A percentile compares a stretch with the other conserved stretches of the same genome.
phyloP scores from a whole-genome alignment of 2,329 filamentous ascomycete species.

The Thielaviopsis euricoi region DNA sequence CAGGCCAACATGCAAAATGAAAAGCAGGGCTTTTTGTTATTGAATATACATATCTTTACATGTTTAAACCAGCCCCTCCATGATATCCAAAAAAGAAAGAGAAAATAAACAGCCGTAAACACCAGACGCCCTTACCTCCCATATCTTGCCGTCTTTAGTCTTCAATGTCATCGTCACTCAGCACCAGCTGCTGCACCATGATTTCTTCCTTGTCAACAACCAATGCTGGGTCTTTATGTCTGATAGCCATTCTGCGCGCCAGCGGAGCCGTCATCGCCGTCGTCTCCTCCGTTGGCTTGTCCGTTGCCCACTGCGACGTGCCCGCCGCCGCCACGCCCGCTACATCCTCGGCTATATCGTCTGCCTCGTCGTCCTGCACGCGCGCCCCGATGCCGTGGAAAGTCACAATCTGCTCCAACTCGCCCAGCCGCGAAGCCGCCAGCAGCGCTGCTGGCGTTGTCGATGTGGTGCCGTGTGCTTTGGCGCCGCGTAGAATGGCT shows the following conservation, averaged over 20 bases:
- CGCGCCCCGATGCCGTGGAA: constrained; percentile 41
- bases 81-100: neutral
- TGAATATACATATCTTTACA: too few relatives aligned
- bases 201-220: constrained; percentile 23
- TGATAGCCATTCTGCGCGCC: constrained; percentile 28
- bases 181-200: constrained; percentile 47
- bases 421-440: constrained; percentile 24
- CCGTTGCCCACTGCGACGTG: constrained; percentile 37
- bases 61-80: too few relatives aligned
- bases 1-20: too few relatives aligned
- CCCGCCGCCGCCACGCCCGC: constrained; percentile 11
- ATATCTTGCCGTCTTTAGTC: constrained; percentile 25
- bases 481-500: constrained; percentile 37
- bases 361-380: constrained; percentile 25
- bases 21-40: too few relatives aligned
- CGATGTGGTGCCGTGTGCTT: constrained; percentile 16
- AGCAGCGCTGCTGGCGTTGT: constrained; percentile 12
- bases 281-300: constrained; percentile 38
- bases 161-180: constrained; percentile 77
- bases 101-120: neutral
- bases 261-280: constrained; percentile 30
- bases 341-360: constrained; percentile 27
- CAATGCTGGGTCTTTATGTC: constrained; percentile 15
- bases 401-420: constrained; percentile 51
- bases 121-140: too few relatives aligned